Evolutionary conservation across 257 asterid genomes (phyloP), one percentile per base, ranked within the genome.

Genomic region (Scutellaria minor): DNA sequence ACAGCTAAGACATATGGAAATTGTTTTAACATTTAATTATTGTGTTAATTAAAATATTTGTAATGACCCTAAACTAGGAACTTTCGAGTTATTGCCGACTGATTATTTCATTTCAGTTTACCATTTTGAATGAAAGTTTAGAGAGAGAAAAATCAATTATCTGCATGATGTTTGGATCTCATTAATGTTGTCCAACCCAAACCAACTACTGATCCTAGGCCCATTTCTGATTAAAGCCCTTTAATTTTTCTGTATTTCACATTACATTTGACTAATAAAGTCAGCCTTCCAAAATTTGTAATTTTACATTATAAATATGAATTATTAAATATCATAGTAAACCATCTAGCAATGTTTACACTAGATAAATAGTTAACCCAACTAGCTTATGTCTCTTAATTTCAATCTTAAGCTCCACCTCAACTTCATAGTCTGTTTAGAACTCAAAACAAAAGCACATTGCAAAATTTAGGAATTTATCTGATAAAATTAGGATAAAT

Each of bases 391-490:
- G 27, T 47, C 62, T 15, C 69, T 59, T 37, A 41, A 50, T 47
- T 40, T 39, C 60, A 71, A 13, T 18, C 63, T 22, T 9, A 7
- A 44, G 7, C 6, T 70, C 68, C 9, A 70, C 50, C 66, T 51
- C 22, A 61, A 22, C 47, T 37, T 50, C 77, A 48, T 10, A 61
- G 11, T 59, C 14, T 60, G 40, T 59, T 59, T 2, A n/a, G 39
- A 44, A 60, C 75, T 60, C 48, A 58, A 60, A 35, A 40, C 46
- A 64, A 35, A 46, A 51, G 58, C 62, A 44, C 69, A 44, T 22
- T 45, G 22, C 20, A 64, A 22, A 20, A 44, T 11, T 6, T 45
- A 5, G 7, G 11, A 20, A 64, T 44, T n/a, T 7, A 39, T 7
- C 50, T 7, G 40, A 9, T 22, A 15, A n/a, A 4, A 39, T 14